Conservation (phyloP, 495 filamentous ascomycete species). For the Recurvomyces mirabilis region DNA sequence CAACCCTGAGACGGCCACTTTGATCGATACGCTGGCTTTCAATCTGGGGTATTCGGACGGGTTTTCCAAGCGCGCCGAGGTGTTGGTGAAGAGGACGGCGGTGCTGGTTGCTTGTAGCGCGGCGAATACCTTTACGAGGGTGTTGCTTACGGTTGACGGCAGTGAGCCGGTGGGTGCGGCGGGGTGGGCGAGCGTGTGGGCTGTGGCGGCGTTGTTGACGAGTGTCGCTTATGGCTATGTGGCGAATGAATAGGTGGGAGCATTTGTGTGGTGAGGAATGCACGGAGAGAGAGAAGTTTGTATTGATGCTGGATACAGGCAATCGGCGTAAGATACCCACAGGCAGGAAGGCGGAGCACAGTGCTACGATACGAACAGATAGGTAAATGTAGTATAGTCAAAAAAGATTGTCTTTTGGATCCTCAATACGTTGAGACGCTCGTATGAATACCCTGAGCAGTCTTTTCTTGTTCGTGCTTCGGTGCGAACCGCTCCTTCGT, state of each 20-base stretch:
- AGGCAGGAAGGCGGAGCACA: no score
- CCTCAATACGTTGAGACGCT: no score
- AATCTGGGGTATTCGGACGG: conserved; percentile 38
- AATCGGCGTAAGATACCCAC: no score
- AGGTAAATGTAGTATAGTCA: no score
- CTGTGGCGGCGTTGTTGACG: conserved; percentile 44
- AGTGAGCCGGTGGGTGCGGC: conserved; percentile 55
- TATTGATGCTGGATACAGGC: no score
- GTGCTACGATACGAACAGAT: no score
- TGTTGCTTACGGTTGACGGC: conserved; percentile 50
- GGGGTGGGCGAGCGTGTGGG: conserved; percentile 63
- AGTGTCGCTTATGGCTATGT: conserved; percentile 52
- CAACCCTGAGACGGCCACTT: conserved; percentile 42
- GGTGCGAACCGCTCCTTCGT: no score
- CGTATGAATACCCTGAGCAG: no score
- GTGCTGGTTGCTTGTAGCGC: conserved; percentile 45
- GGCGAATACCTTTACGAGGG: conserved; percentile 54
- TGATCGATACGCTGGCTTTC: conserved; percentile 49
- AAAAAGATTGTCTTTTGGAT: no score
- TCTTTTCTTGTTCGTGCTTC: no score
- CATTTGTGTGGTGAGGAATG: no score
- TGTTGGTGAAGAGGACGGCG: conserved; percentile 51
- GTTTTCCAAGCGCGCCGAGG: conserved; percentile 47
- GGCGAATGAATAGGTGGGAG: conserved; percentile 40
- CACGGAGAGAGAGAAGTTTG: no score